Conservation (phyloP, 2,329 filamentous ascomycete genomes). For the Talaromyces islandicus region DNA sequence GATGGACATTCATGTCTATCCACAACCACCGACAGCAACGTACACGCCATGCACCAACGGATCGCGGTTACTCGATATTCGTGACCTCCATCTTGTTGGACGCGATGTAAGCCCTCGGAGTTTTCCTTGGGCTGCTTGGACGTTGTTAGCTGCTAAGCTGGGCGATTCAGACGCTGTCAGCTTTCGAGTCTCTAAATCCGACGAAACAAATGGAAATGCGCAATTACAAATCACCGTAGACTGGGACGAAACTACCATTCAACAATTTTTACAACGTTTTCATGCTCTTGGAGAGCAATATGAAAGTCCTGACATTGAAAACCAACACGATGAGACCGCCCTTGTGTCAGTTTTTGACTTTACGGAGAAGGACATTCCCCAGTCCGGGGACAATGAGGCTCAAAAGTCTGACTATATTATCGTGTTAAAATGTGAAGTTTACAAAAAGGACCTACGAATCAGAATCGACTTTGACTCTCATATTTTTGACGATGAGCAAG, state of each 20-base stretch:
- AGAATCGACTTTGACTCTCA: constrained; percentile 5
- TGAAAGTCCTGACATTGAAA: neutral
- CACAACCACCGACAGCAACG: neutral
- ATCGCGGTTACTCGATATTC: neutral
- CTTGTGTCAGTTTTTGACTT: neutral
- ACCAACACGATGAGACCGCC: neutral
- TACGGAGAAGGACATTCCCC: neutral
- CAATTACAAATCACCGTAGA: neutral
- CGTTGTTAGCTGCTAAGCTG: neutral
- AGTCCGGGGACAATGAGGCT: neutral
- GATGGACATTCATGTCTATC: neutral
- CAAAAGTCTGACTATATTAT: neutral
- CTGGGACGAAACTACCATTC: neutral
- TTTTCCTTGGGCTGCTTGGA: neutral
- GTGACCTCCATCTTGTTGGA: neutral
- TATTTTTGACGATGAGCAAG: constrained; percentile 1
- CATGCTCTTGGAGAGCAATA: neutral
- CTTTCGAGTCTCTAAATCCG: neutral
- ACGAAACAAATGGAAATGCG: neutral
- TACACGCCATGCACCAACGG: neutral
- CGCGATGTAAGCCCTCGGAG: neutral
- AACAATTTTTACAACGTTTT: neutral
- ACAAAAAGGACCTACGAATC: neutral
- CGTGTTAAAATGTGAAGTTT: neutral
- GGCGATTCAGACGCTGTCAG: neutral